Evolutionary conservation across 2,329 filamentous ascomycete genomes (phyloP).

Genomic region (Fusarium goolgardi): DNA sequence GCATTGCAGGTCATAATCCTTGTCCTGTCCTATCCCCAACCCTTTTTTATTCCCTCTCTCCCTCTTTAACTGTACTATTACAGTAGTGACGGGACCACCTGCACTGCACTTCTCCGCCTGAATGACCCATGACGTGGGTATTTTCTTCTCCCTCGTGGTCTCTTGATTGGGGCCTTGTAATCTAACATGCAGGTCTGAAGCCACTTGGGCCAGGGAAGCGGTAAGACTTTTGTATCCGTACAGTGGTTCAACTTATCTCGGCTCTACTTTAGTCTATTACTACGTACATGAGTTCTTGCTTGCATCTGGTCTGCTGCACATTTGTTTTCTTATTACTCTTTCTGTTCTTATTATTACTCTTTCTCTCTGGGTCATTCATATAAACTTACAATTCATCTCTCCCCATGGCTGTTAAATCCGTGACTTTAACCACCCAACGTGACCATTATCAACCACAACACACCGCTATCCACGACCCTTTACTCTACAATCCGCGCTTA

Average conservation of each 20-base stretch:
- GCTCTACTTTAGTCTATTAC: constrained; percentile 21
- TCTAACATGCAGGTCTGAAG: constrained; percentile 42
- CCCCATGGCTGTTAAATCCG: constrained; percentile 27
- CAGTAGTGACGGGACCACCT: too few relatives aligned
- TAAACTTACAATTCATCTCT: constrained; percentile 18
- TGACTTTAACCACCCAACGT: constrained; percentile 18
- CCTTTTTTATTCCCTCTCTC: constrained; percentile 7
- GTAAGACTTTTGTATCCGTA: constrained; percentile 43
- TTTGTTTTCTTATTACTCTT: constrained; percentile 20
- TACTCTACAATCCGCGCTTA: constrained; percentile 15
- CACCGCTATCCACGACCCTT: constrained; percentile 8
- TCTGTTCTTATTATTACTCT: neutral
- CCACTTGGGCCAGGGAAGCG: constrained; percentile 44
- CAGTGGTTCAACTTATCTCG: constrained; percentile 26
- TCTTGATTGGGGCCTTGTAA: constrained; percentile 42
- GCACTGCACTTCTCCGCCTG: constrained; percentile 11
- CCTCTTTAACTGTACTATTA: neutral
- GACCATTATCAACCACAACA: constrained; percentile 23
- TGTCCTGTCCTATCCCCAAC: constrained; percentile 23
- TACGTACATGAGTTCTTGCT: constrained; percentile 6
- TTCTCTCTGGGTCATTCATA: neutral
- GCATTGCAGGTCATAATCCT: constrained; percentile 16
- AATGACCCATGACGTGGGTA: constrained; percentile 45
- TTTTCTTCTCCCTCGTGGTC: constrained; percentile 34
- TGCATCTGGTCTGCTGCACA: constrained; percentile 21